Evolutionary conservation across 139 green algal species (phyloP).

Genomic region (Asterochloris erici): DNA sequence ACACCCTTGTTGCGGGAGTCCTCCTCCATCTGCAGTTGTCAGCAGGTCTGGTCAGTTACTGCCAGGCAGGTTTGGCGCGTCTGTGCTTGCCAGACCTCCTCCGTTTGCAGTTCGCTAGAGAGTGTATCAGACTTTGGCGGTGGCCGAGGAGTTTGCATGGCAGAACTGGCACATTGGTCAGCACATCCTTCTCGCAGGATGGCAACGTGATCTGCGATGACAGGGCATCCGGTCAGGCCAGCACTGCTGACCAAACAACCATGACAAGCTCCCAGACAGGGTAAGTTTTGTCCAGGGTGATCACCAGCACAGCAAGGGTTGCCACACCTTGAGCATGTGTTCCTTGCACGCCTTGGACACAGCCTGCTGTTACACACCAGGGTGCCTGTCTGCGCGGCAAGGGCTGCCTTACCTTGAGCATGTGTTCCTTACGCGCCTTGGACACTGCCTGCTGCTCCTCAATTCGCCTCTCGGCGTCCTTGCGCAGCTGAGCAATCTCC

Average conservation of each 20-base stretch:
- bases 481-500: conserved; percentile 43
- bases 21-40: conserved; percentile 50
- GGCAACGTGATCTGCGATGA: neutral
- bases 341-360: conserved; percentile 61
- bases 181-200: neutral
- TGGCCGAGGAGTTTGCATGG: neutral
- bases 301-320: neutral
- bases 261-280: neutral
- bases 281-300: neutral
- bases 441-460: conserved; percentile 34
- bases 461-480: conserved; percentile 23
- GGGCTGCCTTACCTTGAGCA: conserved; percentile 41
- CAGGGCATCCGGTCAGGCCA: neutral
- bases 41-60: neutral
- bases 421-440: conserved; percentile 66
- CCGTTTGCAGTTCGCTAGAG: neutral
- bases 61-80: too few species aligned
- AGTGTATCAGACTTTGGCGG: neutral
- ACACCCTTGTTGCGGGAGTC: conserved; percentile 53
- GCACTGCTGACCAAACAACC: neutral
- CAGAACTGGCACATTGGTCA: neutral
- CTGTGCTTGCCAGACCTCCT: neutral
- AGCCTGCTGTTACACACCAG: conserved; percentile 19
- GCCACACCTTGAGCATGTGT: conserved; percentile 52
- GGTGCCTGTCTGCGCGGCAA: neutral